Base-by-base conservation (phyloP, 768 basidiomycete genomes). In the Thelephora aurantiotincta region DNA sequence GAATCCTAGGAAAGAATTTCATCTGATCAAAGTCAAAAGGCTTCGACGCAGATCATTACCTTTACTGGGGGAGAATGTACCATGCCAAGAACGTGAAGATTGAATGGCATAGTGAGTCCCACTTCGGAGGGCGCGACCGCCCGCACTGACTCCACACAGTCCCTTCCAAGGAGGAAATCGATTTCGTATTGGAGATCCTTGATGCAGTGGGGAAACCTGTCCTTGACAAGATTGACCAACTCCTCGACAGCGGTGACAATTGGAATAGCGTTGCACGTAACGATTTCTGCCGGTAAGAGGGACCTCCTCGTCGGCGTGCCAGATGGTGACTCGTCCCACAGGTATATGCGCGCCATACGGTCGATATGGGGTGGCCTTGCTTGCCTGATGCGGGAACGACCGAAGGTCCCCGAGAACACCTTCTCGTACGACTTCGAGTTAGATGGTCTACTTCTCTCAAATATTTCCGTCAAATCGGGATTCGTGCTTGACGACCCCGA, bases 31-130 rank as follows among this genome's bases (percentile, higher is more conserved):
- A 11, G 12, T 14, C 37, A 16, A 22, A 85, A 81, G 70, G 48
- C n/a, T 84, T 86, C 55, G 69, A 80, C 55, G 67, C 65, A 36
- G 68, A 71, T 42, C 81, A 85, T 53, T 77, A 73, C 50, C 63
- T 68, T 11, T 72, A 76, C 41, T 96, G 93, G 93, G 93, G 92
- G 6, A 74, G 73, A 44, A 64, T 86, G 26, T 88, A 82, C 62
- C 77, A 84, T 48, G 66, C 82, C 3, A 70, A 81, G 55, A 87
- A 96, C 48, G 81, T 92, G 44, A 72, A 77, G 48, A 73, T 92
- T 33, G 79, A 88, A 50, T 98, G 93, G 93, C 92, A 94, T 60
- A 75, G 84, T 84, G 56, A 42, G 71, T 55, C 20, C 46, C 38
- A 37, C 33, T 35, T 43, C 6, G 30, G 2, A 6, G 23, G 20